phyloP scores from a whole-genome alignment of 495 filamentous ascomycete genomes.

The Jackrogersella multiformis region DNA sequence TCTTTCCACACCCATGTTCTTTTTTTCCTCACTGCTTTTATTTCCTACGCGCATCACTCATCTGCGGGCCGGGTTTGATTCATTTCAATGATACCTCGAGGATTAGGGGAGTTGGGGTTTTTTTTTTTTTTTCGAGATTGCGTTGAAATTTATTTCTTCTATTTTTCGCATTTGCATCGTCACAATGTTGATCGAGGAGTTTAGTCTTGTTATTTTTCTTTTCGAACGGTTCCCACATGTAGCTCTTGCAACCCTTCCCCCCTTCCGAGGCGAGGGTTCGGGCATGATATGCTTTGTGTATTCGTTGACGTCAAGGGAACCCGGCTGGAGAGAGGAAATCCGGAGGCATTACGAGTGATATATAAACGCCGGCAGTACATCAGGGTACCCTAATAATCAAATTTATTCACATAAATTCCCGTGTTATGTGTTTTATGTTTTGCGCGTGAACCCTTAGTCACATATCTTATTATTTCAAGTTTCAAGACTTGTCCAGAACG shows the following conservation, averaged over 20 bases:
- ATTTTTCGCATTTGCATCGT: slow-evolving; percentile 42
- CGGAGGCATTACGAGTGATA: slow-evolving; percentile 19
- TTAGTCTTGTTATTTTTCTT: slow-evolving; percentile 33
- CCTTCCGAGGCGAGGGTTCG: slow-evolving; percentile 7
- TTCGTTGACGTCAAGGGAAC: slow-evolving; percentile 31
- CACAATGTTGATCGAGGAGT: slow-evolving; percentile 37
- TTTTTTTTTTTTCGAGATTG: slow-evolving; percentile 9
- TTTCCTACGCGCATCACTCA: slow-evolving; percentile 35
- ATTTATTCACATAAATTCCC: slow-evolving; percentile 6
- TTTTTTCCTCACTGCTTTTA: slow-evolving; percentile 33
- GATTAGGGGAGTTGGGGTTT: slow-evolving; percentile 41
- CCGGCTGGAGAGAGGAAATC: slow-evolving; percentile 19
- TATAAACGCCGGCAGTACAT: slow-evolving; percentile 29
- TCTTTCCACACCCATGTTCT: slow-evolving; percentile 11
- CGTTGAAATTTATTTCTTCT: slow-evolving; percentile 28
- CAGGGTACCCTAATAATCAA: slow-evolving; percentile 33
- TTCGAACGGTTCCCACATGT: slow-evolving; percentile 43
- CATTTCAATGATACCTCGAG: slow-evolving; percentile 49
- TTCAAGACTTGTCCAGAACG: not conserved
- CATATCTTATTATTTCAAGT: too few species aligned
- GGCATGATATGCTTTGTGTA: slow-evolving; percentile 45
- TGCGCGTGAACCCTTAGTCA: too few species aligned
- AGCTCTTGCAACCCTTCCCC: slow-evolving; percentile 24
- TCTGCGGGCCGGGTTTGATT: slow-evolving; percentile 35
- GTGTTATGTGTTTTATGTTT: too few species aligned